Evolutionary conservation across 768 basidiomycete genomes (phyloP).

Genomic region (Podaxis sp.): DNA sequence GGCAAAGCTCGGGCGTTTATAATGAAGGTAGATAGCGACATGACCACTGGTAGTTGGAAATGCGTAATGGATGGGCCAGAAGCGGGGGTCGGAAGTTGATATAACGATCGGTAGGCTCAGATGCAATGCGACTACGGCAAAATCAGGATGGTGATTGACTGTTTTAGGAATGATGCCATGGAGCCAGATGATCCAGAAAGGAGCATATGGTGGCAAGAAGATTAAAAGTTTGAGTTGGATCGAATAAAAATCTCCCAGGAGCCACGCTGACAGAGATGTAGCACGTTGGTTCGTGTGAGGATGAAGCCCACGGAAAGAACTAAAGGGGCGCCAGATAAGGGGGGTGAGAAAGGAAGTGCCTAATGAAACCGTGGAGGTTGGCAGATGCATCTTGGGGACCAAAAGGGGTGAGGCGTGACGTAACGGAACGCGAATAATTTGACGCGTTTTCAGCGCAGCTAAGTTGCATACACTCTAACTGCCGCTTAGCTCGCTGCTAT

Average conservation of each 20-base stretch:
- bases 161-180: background rate
- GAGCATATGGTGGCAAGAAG: background rate
- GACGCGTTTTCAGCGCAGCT: background rate
- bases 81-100: background rate
- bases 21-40: constrained; percentile 11
- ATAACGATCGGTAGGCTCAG: background rate
- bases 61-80: background rate
- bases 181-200: background rate
- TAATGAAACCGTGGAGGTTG: background rate
- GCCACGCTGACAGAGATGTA: background rate
- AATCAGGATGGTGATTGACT: background rate
- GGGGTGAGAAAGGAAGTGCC: constrained; percentile 7
- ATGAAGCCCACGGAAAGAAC: constrained; percentile 1
- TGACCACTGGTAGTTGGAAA: background rate
- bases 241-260: background rate
- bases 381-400: background rate
- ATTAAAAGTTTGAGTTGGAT: background rate
- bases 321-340: background rate
- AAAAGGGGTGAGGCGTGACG: constrained; percentile 1
- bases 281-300: background rate
- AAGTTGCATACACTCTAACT: background rate
- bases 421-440: background rate
- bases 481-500: background rate
- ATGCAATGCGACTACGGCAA: background rate
- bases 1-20: constrained; percentile 7